Conservation (phyloP, 352 stramenopile genomes). For the Pythium phragmiticola region DNA sequence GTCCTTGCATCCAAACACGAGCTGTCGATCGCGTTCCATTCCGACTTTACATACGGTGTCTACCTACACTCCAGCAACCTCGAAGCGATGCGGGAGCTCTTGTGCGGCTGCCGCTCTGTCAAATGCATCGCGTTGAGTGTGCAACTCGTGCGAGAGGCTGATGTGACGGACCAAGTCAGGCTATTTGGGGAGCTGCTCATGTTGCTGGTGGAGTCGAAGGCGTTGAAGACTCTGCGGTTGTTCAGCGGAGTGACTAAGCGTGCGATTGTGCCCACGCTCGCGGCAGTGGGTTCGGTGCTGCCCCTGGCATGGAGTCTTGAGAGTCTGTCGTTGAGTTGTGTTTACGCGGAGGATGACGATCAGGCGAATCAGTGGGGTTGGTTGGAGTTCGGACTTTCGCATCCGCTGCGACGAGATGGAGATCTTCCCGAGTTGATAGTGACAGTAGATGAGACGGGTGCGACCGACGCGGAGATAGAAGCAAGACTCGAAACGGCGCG, state of each 20-base stretch:
- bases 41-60: neutral
- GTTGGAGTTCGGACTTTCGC: slow-evolving; percentile 4
- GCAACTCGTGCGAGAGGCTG: neutral
- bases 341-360: neutral
- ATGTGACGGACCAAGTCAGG: neutral
- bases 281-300: neutral
- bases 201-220: neutral
- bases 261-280: neutral
- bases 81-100: neutral
- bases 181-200: slow-evolving; percentile 2
- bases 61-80: slow-evolving; percentile 4
- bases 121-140: neutral
- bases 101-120: neutral
- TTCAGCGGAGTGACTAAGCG: neutral
- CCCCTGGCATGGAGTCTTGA: neutral
- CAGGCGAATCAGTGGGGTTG: neutral
- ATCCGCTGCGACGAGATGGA: neutral
- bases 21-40: neutral
- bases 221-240: neutral
- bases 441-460: neutral
- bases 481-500: neutral
- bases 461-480: neutral
- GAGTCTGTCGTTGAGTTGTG: neutral
- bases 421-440: neutral
- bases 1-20: neutral